Base-by-base conservation (phyloP, 2,329 filamentous ascomycete species). In the Colletotrichum sp. region DNA sequence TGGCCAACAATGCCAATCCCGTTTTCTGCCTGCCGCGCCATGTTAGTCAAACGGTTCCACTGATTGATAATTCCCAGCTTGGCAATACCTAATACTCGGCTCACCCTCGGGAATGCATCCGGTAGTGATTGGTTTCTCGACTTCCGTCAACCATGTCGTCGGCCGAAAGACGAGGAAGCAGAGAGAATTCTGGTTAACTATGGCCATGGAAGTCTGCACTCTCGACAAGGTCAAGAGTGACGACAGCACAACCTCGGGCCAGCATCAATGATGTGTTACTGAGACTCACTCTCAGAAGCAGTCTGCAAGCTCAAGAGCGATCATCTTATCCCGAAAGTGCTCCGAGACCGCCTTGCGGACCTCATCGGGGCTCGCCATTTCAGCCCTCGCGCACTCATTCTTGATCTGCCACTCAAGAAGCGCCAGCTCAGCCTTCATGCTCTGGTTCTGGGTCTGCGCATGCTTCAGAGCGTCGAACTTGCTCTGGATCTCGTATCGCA, bases 381-480 rank as follows among this genome's bases (percentile, higher is more conserved):
- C 76, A 25, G 73, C 76, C 19, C 77, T 55, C 8, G 36, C 69
- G 44, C 73, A 69, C 64, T 78, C 77, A 5, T 49, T 59, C 57
- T 62, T 64, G 44, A 78, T 72, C 16, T 71, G 59, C n/a, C 19
- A 52, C 32, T 77, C 59, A 7, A 71, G 30, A 5, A 62, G 25
- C 29, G 57, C 44, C 59, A 80, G 27, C 62, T 73, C 64, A 8
- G 62, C 62, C 52, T 77, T 71, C 36, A 80, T 68, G n/a, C 61
- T 61, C 63, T 75, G 39, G 5, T 79, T 75, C 22, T 75, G 59
- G 4, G 32, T 34, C 13, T 59, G 57, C 32, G 77, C 55, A 9
- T 65, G 34, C 30, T 49, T 65, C 64, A 82, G 61, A 27, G 79
- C 74, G 16, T 77, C 78, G 63, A 77, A 74, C 57, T 73, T 75